Base-by-base conservation (phyloP, 805 yeast genomes). In the Zygosaccharomyces siamensis region DNA sequence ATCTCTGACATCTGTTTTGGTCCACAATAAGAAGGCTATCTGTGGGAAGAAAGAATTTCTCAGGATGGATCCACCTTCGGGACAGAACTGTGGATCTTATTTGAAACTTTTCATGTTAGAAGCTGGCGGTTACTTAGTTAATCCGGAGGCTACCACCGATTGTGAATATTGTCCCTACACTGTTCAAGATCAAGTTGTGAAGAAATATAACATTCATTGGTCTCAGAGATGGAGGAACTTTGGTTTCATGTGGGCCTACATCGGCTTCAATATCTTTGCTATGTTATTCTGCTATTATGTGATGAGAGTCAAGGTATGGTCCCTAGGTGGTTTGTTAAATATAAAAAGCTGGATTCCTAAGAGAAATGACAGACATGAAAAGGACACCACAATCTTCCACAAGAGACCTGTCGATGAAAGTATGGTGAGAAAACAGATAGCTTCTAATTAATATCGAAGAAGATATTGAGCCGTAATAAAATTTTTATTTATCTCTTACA, bases 211-310 rank as follows among this genome's bases (percentile, higher is more conserved):
- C 47, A 67, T 73, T 43, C 54, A 54, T 24, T 73, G 71, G 66
- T 47, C 55, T n/a, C 70, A 77, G 57, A 78, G 82, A 70, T 80
- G 87, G 86, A 79, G 86, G 74, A 78, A 82, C 60, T 73, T 73
- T 55, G 87, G 87, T 57, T 72, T 81, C 55, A 70, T 77, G 65
- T 69, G 72, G 69, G 74, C 65, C 21, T 75, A 61, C 62, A 70
- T 74, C 45, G 43, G 61, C 26, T 69, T 75, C 64, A 74, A 75
- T 57, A 53, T 70, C 30, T 40, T 49, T 45, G 71, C 69, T 8
- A 76, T 77, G 79, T 54, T 65, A 21, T 35, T 43, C 2, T 62
- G 69, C 43, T 70, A 69, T 56, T 70, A 63, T 47, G 26, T 64
- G 24, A 60, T 65, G 64, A 69, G 74, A 64, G 72, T 69, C 16